Base-by-base conservation (phyloP, 768 basidiomycete species). In the Lactarius psammicola region DNA sequence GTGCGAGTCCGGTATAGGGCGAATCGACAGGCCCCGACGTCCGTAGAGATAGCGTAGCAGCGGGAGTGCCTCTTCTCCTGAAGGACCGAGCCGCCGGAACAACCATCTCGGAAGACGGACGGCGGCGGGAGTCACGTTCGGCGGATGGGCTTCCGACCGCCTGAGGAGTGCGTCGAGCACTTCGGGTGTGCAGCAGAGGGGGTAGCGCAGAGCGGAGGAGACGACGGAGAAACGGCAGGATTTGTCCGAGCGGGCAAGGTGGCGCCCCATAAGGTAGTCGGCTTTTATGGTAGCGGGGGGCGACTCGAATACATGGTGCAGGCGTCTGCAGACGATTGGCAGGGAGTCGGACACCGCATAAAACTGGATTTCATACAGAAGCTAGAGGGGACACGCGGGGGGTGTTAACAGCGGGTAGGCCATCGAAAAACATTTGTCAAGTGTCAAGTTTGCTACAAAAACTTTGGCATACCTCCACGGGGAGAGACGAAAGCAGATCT, bases 281-380 rank as follows among this genome's bases (percentile, higher is more conserved):
- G 89, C 91, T 9, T 82, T 83, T 68, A 87, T 85, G 5, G 82
- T 81, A 0, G 83, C 62, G 0, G 89, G 82, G 0, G 89, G 81
- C 2, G 77, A 73, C 10, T 79, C 75, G 77, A 89, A 89, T 17
- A 89, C 77, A 17, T 73, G 49, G 66, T 84, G 74, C 23, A 95
- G 74, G 44, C 79, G 74, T 65, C 76, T 82, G 67, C 83, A 90
- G 36, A 83, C 77, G 59, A 76, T 75, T 0, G 93, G 92, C 9
- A 97, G 77, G 40, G 77, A 71, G 20, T 84, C 79, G 3, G 90
- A 92, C 7, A 85, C 76, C 0, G 92, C 86, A 68, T 80, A 80
- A 20, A 90, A 81, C 69, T 94, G 89, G 17, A 96, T 81, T 63
- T 94, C 85, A 70, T 89, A 88, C 0, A 95, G 75, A 10, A 98